These are phyloP conservation scores for Arabidopsis hybrid DNA, from an alignment of 441 rosid species.

Conservation along the genomic window DNA sequence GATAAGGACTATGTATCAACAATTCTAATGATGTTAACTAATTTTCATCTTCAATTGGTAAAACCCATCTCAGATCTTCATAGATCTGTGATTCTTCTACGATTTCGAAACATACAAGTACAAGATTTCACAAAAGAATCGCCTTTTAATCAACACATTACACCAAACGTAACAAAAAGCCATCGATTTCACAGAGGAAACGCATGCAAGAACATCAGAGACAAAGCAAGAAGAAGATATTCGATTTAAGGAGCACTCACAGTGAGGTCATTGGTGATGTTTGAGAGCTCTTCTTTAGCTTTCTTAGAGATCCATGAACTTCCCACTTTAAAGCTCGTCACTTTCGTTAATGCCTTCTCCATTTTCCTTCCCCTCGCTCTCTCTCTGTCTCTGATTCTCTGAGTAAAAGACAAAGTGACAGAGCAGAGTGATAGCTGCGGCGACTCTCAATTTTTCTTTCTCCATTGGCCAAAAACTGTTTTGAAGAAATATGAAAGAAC, in stretches of 20 bases:
- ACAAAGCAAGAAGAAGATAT: background rate
- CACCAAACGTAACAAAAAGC: constrained; percentile 18
- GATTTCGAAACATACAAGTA: constrained; percentile 21
- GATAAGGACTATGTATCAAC: background rate
- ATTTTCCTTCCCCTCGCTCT: constrained; percentile 41
- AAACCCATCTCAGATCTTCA: constrained; percentile 35
- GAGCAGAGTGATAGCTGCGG: constrained; percentile 42
- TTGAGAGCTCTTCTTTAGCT: constrained; percentile 84
- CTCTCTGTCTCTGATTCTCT: constrained; percentile 9
- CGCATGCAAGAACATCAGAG: constrained; percentile 7
- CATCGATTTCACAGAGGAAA: background rate
- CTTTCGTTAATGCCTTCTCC: constrained; percentile 92
- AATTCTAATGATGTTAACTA: background rate
- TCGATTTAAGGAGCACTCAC: constrained; percentile 44
- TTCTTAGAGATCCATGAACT: constrained; percentile 87
- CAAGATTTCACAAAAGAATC: constrained; percentile 28
- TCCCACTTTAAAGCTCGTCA: constrained; percentile 75
- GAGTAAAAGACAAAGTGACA: constrained; percentile 26
- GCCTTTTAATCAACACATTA: constrained; percentile 41
- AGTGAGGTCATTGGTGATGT: constrained; percentile 73
- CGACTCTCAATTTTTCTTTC: constrained; percentile 20
- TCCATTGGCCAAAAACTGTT: constrained; percentile 6
- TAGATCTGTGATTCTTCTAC: constrained; percentile 45
- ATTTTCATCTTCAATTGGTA: background rate
- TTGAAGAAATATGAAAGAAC: background rate